Conservation (phyloP, 768 basidiomycete genomes). For the Suillus clintonianus region DNA sequence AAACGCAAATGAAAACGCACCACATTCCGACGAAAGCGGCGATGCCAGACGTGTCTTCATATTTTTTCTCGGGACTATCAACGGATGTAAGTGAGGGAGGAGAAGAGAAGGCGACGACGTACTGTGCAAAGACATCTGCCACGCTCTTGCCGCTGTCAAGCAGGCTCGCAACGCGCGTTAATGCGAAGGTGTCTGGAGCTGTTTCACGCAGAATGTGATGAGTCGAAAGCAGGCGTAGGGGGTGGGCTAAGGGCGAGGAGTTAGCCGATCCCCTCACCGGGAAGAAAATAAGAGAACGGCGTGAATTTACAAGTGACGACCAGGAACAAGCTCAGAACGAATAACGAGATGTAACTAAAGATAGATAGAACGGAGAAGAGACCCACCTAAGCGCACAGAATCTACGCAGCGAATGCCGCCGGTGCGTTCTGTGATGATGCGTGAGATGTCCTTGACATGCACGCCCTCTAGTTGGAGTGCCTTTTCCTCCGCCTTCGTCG, state of each 20-base stretch:
- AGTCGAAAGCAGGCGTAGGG: slow-evolving; percentile 49
- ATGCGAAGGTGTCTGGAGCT: slow-evolving; percentile 69
- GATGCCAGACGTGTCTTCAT: slow-evolving; percentile 63
- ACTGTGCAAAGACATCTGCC: slow-evolving; percentile 52
- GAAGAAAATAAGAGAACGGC: not conserved
- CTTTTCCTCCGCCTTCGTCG: slow-evolving; percentile 29
- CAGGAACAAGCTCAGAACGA: not conserved
- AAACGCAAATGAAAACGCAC: slow-evolving; percentile 38
- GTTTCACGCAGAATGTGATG: slow-evolving; percentile 75
- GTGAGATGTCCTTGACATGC: slow-evolving; percentile 33
- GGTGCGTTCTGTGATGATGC: slow-evolving; percentile 1
- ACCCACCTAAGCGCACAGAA: slow-evolving; percentile 2
- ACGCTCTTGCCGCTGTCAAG: slow-evolving; percentile 68
- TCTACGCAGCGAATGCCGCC: not conserved
- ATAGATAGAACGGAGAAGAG: not conserved
- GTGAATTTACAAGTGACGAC: not conserved
- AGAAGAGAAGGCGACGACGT: slow-evolving; percentile 8
- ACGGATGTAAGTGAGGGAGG: not conserved
- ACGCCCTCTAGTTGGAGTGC: slow-evolving; percentile 24
- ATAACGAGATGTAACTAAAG: not conserved
- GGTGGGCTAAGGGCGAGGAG: not conserved
- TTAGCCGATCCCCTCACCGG: not conserved
- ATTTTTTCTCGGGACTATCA: slow-evolving; percentile 42
- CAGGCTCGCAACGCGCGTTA: slow-evolving; percentile 68
- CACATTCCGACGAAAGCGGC: slow-evolving; percentile 54